Conservation (phyloP, 106 monocot species). For the Dendrobium nobile region DNA sequence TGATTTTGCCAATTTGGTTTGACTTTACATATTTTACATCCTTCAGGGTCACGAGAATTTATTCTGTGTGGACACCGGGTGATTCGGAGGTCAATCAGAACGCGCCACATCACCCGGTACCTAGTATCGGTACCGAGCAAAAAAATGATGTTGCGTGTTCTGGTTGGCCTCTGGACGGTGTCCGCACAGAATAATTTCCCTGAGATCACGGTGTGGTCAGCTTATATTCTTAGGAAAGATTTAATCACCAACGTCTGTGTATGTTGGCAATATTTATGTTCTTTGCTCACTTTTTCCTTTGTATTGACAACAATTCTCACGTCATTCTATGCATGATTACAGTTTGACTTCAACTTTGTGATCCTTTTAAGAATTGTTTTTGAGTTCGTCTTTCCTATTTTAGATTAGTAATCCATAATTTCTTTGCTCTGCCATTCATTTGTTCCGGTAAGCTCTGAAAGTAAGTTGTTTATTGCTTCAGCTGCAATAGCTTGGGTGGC, state of each 20-base stretch:
- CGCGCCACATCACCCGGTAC: too few species aligned
- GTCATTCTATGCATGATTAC: neutral
- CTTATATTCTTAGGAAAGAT: neutral
- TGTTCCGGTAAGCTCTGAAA: neutral
- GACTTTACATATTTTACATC: neutral
- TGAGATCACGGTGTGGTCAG: neutral
- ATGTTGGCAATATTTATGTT: neutral
- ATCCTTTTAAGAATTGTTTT: neutral
- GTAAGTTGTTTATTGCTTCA: conserved; percentile 18
- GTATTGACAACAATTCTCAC: neutral
- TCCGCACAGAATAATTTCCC: too few species aligned
- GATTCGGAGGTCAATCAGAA: too few species aligned
- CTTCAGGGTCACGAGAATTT: neutral
- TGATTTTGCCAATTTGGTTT: neutral
- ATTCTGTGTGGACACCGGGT: too few species aligned
- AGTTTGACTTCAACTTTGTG: neutral
- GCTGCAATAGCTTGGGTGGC: conserved; percentile 79
- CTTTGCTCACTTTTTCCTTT: neutral
- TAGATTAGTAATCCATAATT: neutral
- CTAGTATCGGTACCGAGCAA: too few species aligned
- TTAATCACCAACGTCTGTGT: neutral
- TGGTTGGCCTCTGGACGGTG: too few species aligned
- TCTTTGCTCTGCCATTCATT: neutral
- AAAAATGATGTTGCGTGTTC: too few species aligned
- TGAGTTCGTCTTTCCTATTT: neutral